Evolutionary conservation across 2,329 filamentous ascomycete species (phyloP), one percentile per base, ranked within the genome.

Genomic region (Fusarium sp.): DNA sequence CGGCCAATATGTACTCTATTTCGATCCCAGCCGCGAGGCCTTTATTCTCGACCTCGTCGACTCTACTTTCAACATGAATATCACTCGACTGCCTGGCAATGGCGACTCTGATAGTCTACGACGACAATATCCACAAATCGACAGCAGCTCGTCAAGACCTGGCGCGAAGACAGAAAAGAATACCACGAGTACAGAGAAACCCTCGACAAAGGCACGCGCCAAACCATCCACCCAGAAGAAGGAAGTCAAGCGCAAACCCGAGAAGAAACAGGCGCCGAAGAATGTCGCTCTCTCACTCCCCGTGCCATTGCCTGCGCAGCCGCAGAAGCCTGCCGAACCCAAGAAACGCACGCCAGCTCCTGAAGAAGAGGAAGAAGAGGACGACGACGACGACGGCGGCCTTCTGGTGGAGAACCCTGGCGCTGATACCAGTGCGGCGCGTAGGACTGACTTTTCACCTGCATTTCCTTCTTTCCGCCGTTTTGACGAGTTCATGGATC

Each of bases 51-150:
- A 98, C 82, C 90, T 89, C 54, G 84, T 98, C 58, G 89, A 93
- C 77, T 91, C 90, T n/a, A 90, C 90, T 42, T 92, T 97, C 81
- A 91, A 93, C 76, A 95, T 97, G 91, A 98, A 97, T 79, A 82
- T 97, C 57, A 89, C 88, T 55, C 89, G 87, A 59, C 89, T 89
- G 16, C 92, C 91, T 4, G 87, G 85, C 70, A 90, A 91, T 74
- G 83, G 85, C 57, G 88, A 93, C 71, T 81, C 86, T 56, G 87
- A 88, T 30, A 88, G 86, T 74, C 84, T 97, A 43, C 86, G 88
- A 50, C 86, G 89, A 52, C 86, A 91, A 75, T 90, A 93, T 76
- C 85, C 89, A 12, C 92, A 93, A 65, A 85, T 96, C 40, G 83
- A 85, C 25, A 79, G 34, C 53, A 65, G 44, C 53, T 59, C 68